Base-by-base conservation (phyloP, 371 early-diverging fungal genomes). In the Nosema granulosis region DNA sequence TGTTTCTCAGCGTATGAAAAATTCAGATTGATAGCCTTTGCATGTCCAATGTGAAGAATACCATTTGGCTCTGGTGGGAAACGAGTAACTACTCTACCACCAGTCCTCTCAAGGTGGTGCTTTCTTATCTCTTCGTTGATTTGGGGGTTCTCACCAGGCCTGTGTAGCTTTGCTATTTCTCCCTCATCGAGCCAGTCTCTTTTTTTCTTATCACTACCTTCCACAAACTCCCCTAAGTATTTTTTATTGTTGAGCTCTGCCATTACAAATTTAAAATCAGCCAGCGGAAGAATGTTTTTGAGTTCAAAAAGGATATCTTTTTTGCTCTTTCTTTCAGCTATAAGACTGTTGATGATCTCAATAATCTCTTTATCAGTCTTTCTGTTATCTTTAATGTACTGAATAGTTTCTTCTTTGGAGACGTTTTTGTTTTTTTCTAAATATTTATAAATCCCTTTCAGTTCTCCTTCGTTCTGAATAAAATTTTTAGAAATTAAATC, bases 11-110 rank as follows among this genome's bases (percentile, higher is more conserved):
- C 97, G 80, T 93, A 96, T 68, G 93, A 94, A 89, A 97, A 97
- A 86, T 93, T 94, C 82, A 98, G 89, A 84, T 96, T 96, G 87
- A 97, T 92, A 38, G 97, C 97, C 87, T 99, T 99, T 61, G 97
- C 97, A 84, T 99, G 99, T 67, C 99, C 98, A 86, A 99, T 95
- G 84, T 99, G 98, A 66, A 92, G 83, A 86, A 89, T 94, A 18
- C 99, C 98, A 82, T 95, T 96, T 68, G 99, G 99, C 87, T 97
- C 99, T 52, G 99, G 99, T 22, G 99, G 99, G 88, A 99, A 99
- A 59, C 99, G 92, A 0, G 98, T 98, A 28, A 94, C 85, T 0
- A 96, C 96, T 81, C 89, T 90, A 6, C 94, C 93, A 61, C 91
- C 91, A 0, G 98, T 97, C 16, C 90, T 89, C 81, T 90, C 89